phyloP scores from a whole-genome alignment of 1,284 basidiomycete species.

The Rhodofomes roseus region DNA sequence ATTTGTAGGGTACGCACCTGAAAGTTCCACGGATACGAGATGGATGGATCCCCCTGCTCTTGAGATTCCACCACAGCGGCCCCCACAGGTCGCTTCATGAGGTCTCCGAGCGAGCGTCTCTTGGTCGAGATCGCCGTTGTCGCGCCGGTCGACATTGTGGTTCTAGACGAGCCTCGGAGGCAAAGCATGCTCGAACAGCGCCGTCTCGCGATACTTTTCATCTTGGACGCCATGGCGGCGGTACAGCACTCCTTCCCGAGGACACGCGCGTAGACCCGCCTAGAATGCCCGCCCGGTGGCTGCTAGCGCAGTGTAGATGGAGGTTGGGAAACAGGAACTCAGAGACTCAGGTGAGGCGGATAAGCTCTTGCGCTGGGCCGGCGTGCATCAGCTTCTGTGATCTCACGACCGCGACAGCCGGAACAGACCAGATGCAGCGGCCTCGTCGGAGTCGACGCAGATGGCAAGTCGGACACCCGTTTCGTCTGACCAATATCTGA shows the following conservation, averaged over 20 bases:
- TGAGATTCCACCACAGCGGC: neutral
- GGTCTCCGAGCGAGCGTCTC: neutral
- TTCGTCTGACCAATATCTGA: neutral
- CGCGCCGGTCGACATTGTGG: neutral
- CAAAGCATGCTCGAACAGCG: neutral
- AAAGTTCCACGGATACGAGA: conserved; percentile 9
- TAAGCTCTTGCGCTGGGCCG: neutral
- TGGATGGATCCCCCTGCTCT: neutral
- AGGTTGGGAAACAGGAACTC: neutral
- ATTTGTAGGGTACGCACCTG: neutral
- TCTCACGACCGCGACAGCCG: neutral
- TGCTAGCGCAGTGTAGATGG: neutral
- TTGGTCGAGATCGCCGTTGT: neutral
- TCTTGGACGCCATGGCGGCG: neutral
- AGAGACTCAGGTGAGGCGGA: neutral
- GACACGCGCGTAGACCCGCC: neutral
- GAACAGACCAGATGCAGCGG: neutral
- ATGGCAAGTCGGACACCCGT: neutral
- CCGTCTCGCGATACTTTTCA: neutral
- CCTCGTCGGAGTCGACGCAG: neutral
- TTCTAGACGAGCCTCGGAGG: neutral
- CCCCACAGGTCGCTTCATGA: neutral
- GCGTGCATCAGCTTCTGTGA: neutral
- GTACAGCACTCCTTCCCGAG: neutral
- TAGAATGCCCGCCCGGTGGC: too few species aligned